Conservation (phyloP, 2,329 filamentous ascomycete genomes). For the Alternaria burnsii region DNA sequence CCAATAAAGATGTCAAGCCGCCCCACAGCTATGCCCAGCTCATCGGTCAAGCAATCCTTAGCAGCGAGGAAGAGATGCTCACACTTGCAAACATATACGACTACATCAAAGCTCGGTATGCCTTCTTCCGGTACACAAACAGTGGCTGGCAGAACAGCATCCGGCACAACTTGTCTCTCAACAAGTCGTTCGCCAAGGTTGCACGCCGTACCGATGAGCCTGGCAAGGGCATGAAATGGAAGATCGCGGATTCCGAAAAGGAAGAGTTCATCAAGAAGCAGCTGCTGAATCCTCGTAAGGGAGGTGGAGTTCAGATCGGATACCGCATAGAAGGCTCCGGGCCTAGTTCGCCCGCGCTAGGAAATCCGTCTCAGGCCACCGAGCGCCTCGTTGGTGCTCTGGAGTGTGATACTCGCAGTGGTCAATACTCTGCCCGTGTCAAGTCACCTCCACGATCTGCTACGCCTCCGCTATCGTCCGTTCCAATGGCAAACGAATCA, state of each 20-base stretch:
- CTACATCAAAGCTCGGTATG: constrained; percentile 89
- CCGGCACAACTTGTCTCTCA: constrained; percentile 92
- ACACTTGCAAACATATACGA: constrained; percentile 93
- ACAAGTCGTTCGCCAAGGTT: constrained; percentile 93
- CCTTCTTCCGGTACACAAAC: constrained; percentile 87
- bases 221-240: constrained; percentile 99
- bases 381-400: constrained; percentile 57
- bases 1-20: constrained; percentile 90
- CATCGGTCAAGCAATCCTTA: constrained; percentile 95
- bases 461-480: constrained; percentile 58
- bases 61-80: constrained; percentile 84
- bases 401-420: constrained; percentile 31
- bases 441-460: constrained; percentile 55
- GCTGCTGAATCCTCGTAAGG: constrained; percentile 56
- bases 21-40: constrained; percentile 96
- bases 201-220: constrained; percentile 92
- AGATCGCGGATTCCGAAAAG: constrained; percentile 81
- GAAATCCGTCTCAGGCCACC: constrained; percentile 60
- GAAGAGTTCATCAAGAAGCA: constrained; percentile 86
- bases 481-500: constrained; percentile 60
- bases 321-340: constrained; percentile 67
- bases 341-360: constrained; percentile 70
- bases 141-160: constrained; percentile 99
- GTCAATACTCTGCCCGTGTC: constrained; percentile 32
- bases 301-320: constrained; percentile 36